A percentile compares a stretch with the other conserved stretches of the same genome.
Conservation (phyloP, 2,329 filamentous ascomycete species). For the Calcarisporium arbuscula region DNA sequence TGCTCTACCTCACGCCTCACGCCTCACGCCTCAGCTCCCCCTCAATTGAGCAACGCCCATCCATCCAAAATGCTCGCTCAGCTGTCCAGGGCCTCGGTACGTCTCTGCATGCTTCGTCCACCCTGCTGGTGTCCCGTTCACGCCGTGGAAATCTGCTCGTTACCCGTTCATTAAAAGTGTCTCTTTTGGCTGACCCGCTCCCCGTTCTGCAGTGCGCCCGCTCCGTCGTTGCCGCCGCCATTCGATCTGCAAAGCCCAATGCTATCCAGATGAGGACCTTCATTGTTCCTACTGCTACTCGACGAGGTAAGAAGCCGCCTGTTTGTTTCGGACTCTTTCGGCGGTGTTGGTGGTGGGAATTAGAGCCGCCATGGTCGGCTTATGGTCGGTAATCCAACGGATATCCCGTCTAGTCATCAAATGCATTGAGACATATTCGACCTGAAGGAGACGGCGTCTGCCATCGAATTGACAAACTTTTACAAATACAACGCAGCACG, state of each 20-base stretch:
- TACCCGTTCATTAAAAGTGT: constrained; percentile 2
- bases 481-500: too few species aligned
- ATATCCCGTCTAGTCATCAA: too few species aligned
- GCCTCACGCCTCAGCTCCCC: neutral
- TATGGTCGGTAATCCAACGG: too few species aligned
- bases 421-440: too few species aligned
- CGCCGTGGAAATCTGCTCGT: too few species aligned
- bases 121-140: too few species aligned
- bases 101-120: too few species aligned
- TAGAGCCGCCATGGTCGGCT: too few species aligned
- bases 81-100: constrained; percentile 50
- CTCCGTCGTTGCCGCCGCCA: constrained; percentile 42
- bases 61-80: constrained; percentile 50
- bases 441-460: too few species aligned
- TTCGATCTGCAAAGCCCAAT: constrained; percentile 34
- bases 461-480: too few species aligned
- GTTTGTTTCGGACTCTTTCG: neutral
- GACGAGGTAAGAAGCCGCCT: constrained; percentile 47
- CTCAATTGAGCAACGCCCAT: constrained; percentile 39
- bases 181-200: constrained; percentile 6
- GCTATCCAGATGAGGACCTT: constrained; percentile 48
- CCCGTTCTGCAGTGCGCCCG: constrained; percentile 40
- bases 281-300: constrained; percentile 54
- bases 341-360: neutral
- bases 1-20: neutral